Conservation (phyloP, 352 stramenopile genomes). For the Pythium insidiosum region DNA sequence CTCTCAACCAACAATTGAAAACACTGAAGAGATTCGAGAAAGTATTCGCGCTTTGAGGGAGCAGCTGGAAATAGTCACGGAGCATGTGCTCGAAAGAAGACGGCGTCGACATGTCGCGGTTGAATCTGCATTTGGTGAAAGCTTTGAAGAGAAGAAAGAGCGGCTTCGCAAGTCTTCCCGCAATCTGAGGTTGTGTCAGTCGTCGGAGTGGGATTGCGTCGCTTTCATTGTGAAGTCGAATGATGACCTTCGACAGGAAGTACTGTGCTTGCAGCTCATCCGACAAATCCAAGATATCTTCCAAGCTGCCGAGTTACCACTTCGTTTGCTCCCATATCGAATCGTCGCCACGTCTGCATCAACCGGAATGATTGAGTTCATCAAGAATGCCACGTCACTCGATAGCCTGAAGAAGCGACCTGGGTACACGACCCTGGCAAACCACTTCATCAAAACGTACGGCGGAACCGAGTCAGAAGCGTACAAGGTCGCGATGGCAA, state of each 20-base stretch:
- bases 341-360: conserved; percentile 94
- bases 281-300: conserved; percentile 95
- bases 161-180: conserved; percentile 52
- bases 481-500: conserved; percentile 94
- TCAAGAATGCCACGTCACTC: conserved; percentile 96
- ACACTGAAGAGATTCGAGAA: conserved; percentile 26
- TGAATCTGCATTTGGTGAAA: conserved; percentile 77
- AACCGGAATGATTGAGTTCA: conserved; percentile 96
- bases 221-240: conserved; percentile 98
- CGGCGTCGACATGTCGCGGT: conserved; percentile 56
- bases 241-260: conserved; percentile 97
- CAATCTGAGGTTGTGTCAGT: conserved; percentile 18
- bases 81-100: conserved; percentile 57
- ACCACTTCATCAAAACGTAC: conserved; percentile 93
- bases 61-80: conserved; percentile 56
- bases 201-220: conserved; percentile 57
- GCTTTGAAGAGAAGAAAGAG: conserved; percentile 71
- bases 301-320: conserved; percentile 87
- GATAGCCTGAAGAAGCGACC: conserved; percentile 92
- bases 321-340: conserved; percentile 93
- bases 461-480: conserved; percentile 58
- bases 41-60: conserved; percentile 56
- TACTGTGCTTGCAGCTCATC: conserved; percentile 96
- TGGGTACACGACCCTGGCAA: conserved; percentile 80
- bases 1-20: conserved; percentile 17